Base-by-base conservation (phyloP, 177 flowering plant genomes). In the Tripterygium wilfordii region DNA sequence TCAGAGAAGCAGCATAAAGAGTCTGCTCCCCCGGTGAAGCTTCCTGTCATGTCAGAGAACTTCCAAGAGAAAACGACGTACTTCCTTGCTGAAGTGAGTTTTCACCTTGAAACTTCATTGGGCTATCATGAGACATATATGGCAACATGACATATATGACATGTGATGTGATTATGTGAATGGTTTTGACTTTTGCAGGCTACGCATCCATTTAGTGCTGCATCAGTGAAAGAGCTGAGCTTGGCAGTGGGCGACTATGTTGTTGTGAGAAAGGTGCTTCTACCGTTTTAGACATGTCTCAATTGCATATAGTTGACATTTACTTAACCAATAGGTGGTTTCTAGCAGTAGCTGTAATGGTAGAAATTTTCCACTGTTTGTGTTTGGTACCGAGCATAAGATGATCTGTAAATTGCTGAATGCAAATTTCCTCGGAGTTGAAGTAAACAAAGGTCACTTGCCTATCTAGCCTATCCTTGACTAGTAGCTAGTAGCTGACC, bases 1-100 rank as follows among this genome's bases (percentile, higher is more conserved):
- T 71, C 88, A 3, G 99, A 94, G 64, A 89, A 80, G 56, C 97
- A 89, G 47, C 68, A 69, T 40, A 94, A 80, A 71, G 96, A 94
- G 56, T 79, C 95, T 48, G 86, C 92, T 52, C 99, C 99, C 53
- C 96, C 98, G 18, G 67, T 52, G 23, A 53, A 74, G 44, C 58
- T 97, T 58, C 95, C 98, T 29, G 67, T 50, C 14, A 51, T 75
- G 36, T 35, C 70, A 24, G 77, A 64, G 36, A 69, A 56, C 48
- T 20, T 50, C 48, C 63, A 82, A 18, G 89, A 67, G 57, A 89
- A 75, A 48, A 74, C 82, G 2, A 58, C 65, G 53, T 89, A 86
- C 63, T 86, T 77, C 71, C 64, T 86, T 64, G 98, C 98, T 38
- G 96, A 92, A 63, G 98, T 88, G 73, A 61, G 77, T 46, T 45